Evolutionary conservation across 768 basidiomycete genomes (phyloP).

Genomic region (Terana coerulea): DNA sequence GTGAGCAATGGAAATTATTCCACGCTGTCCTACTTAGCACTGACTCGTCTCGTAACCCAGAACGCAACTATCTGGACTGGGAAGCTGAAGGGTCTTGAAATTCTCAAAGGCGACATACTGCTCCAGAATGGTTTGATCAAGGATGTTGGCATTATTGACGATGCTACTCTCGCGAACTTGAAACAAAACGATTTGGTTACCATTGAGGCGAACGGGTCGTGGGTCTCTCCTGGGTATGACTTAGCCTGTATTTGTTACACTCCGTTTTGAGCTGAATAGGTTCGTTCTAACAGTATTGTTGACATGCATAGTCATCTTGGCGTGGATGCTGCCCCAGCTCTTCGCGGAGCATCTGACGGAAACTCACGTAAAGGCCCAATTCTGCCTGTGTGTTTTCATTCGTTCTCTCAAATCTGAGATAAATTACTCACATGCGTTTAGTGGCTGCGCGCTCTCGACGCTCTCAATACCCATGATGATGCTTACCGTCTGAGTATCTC

Average conservation of each 20-base stretch:
- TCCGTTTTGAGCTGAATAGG: background rate
- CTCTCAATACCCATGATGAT: constrained; percentile 76
- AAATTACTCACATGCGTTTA: constrained; percentile 24
- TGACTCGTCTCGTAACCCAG: constrained; percentile 12
- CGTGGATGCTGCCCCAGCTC: constrained; percentile 26
- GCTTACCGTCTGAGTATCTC: constrained; percentile 66
- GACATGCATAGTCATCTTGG: constrained; percentile 48
- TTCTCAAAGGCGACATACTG: constrained; percentile 62
- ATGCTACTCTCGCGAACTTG: constrained; percentile 18
- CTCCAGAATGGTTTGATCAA: constrained; percentile 68
- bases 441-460: constrained; percentile 75
- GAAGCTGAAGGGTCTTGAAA: constrained; percentile 57
- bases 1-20: no score
- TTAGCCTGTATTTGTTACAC: no score
- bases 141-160: constrained; percentile 45
- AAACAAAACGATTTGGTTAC: constrained; percentile 32
- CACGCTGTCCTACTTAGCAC: no score
- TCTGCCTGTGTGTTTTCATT: constrained; percentile 14
- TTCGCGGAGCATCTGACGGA: constrained; percentile 34
- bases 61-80: constrained; percentile 89
- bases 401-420: constrained; percentile 2
- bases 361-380: constrained; percentile 40
- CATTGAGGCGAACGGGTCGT: constrained; percentile 63
- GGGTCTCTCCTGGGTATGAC: constrained; percentile 77
- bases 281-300: constrained; percentile 28